Conservation (phyloP, 1,284 basidiomycete species). For the Ceraceosorus guamensis region DNA sequence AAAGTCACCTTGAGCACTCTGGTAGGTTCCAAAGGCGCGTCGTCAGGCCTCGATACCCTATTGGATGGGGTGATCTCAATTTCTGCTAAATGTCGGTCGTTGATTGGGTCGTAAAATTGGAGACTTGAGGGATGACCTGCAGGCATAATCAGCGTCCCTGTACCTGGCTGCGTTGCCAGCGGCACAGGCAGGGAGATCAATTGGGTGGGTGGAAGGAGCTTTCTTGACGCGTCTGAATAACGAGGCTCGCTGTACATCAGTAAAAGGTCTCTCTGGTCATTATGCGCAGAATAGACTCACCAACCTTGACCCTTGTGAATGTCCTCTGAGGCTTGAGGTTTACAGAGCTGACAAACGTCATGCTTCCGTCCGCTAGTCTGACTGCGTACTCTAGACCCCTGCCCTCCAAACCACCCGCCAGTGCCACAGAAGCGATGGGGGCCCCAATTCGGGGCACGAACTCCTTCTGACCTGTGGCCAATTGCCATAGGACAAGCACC, state of each 20-base stretch:
- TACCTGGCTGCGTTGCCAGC: constrained; percentile 35
- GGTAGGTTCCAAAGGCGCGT: constrained; percentile 68
- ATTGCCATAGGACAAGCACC: constrained; percentile 82
- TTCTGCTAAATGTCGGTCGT: constrained; percentile 70
- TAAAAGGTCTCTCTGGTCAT: too few relatives aligned
- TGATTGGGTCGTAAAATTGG: constrained; percentile 75
- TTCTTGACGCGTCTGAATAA: constrained; percentile 24
- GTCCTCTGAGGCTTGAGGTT: constrained; percentile 66
- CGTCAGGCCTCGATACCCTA: constrained; percentile 74
- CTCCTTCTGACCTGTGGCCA: constrained; percentile 52
- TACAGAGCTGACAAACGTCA: constrained; percentile 68
- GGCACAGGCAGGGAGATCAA: constrained; percentile 18
- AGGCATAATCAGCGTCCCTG: constrained; percentile 60
- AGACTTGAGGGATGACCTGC: constrained; percentile 91
- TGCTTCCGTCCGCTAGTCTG: constrained; percentile 72
- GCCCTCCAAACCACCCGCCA: constrained; percentile 56
- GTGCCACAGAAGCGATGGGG: constrained; percentile 58
- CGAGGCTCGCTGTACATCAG: background rate
- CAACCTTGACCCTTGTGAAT: constrained; percentile 70
- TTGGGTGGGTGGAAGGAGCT: constrained; percentile 13
- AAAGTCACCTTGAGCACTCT: constrained; percentile 67
- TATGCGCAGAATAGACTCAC: constrained; percentile 51
- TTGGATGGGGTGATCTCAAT: constrained; percentile 91
- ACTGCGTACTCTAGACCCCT: constrained; percentile 78
- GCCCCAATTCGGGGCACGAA: constrained; percentile 89